Evolutionary conservation across 768 basidiomycete genomes (phyloP).

Genomic region (Tricholoma sp.): DNA sequence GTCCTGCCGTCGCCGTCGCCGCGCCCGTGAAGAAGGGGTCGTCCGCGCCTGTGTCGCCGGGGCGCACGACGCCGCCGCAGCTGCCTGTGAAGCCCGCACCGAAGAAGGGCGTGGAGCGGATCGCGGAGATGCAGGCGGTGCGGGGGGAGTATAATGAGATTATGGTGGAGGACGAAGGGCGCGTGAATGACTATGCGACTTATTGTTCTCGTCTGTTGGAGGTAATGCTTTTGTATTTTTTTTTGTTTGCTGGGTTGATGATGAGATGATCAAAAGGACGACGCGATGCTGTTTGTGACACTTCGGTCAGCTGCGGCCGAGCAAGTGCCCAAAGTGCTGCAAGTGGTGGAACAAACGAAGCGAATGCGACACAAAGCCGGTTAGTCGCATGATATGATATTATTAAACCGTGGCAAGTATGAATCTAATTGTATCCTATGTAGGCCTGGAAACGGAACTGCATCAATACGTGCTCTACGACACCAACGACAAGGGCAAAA

Average conservation of each 20-base stretch:
- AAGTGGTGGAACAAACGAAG: slow-evolving; percentile 76
- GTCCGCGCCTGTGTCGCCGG: background rate
- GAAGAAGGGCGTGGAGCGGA: slow-evolving; percentile 61
- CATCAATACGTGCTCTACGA: slow-evolving; percentile 79
- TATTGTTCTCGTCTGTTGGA: slow-evolving; percentile 61
- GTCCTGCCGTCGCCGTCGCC: too few relatives aligned
- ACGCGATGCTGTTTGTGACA: slow-evolving; percentile 76
- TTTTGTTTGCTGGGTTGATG: too few relatives aligned
- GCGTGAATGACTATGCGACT: slow-evolving; percentile 59
- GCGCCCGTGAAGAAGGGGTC: background rate
- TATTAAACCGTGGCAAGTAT: slow-evolving; percentile 1
- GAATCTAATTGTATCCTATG: slow-evolving; percentile 34
- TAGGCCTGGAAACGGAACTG: slow-evolving; percentile 51
- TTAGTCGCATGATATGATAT: slow-evolving; percentile 21
- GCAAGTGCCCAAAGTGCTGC: slow-evolving; percentile 74
- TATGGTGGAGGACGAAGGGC: slow-evolving; percentile 60
- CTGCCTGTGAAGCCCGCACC: slow-evolving; percentile 60
- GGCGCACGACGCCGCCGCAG: slow-evolving; percentile 13
- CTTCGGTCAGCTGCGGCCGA: slow-evolving; percentile 57
- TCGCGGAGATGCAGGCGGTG: slow-evolving; percentile 65
- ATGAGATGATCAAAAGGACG: slow-evolving; percentile 53
- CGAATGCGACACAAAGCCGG: slow-evolving; percentile 74
- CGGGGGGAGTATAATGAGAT: slow-evolving; percentile 75
- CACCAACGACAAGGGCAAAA: slow-evolving; percentile 38
- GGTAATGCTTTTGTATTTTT: slow-evolving; percentile 35